Evolutionary conservation across 371 early-diverging fungal genomes (phyloP).

Genomic region (Circinella umbellata): DNA sequence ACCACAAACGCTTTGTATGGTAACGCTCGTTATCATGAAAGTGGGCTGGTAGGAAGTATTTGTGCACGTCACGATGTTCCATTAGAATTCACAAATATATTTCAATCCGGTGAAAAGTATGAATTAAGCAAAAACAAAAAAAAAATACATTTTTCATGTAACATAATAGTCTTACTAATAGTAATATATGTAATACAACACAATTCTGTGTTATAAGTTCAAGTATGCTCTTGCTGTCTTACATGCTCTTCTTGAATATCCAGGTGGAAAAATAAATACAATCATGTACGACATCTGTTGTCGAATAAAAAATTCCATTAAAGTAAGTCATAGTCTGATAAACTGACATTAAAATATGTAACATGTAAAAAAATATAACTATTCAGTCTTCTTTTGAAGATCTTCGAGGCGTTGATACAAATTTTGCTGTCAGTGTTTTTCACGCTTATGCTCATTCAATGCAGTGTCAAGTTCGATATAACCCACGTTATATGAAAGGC

Average conservation of each 20-base stretch:
- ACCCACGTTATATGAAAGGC: slow-evolving; percentile 12
- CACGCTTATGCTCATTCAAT: slow-evolving; percentile 18
- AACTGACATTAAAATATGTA: background rate
- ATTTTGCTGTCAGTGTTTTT: slow-evolving; percentile 2
- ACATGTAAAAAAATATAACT: background rate
- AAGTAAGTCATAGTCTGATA: background rate
- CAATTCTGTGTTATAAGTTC: background rate
- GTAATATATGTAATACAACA: background rate
- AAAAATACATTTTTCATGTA: no score
- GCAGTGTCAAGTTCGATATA: slow-evolving; percentile 14
- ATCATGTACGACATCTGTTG: slow-evolving; percentile 17
- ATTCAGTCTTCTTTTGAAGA: background rate
- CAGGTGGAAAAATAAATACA: background rate
- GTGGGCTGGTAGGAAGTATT: slow-evolving; percentile 6
- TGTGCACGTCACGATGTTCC: slow-evolving; percentile 15
- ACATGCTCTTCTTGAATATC: background rate
- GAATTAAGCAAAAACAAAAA: background rate
- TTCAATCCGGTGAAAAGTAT: slow-evolving; percentile 1
- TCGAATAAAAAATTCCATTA: background rate
- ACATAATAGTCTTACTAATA: background rate
- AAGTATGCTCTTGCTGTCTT: slow-evolving; percentile 10
- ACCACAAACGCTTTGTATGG: background rate
- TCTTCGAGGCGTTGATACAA: background rate
- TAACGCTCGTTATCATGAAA: background rate
- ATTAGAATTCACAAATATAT: slow-evolving; percentile 6